phyloP scores from a whole-genome alignment of 1,139 yeast genomes.

The Scheffersomyces cryptocercus region DNA sequence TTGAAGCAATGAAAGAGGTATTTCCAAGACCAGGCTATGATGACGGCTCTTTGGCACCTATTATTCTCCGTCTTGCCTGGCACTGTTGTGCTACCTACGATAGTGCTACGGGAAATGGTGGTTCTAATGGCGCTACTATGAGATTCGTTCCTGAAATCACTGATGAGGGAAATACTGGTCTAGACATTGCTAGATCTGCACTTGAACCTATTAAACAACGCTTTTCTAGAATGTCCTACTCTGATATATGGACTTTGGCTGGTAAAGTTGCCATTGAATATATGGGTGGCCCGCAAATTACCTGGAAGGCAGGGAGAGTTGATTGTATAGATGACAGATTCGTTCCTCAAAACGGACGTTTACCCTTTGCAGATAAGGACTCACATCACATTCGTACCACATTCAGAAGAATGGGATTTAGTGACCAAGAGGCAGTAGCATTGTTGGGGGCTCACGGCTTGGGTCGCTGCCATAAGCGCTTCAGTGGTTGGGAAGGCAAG shows the following conservation, averaged over 20 bases:
- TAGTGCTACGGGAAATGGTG: slow-evolving; percentile 55
- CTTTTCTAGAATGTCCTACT: slow-evolving; percentile 61
- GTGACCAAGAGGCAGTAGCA: slow-evolving; percentile 63
- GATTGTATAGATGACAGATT: slow-evolving; percentile 52
- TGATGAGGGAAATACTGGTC: slow-evolving; percentile 59
- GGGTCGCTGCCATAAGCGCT: slow-evolving; percentile 62
- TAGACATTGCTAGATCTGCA: slow-evolving; percentile 55
- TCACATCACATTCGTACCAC: slow-evolving; percentile 54
- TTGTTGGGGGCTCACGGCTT: slow-evolving; percentile 65
- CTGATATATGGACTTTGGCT: slow-evolving; percentile 68
- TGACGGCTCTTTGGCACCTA: slow-evolving; percentile 69
- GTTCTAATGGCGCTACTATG: slow-evolving; percentile 73
- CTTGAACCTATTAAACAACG: slow-evolving; percentile 58
- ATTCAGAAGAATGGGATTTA: slow-evolving; percentile 61
- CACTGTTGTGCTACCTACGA: slow-evolving; percentile 71
- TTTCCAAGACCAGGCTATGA: slow-evolving; percentile 37
- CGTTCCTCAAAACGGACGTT: slow-evolving; percentile 64
- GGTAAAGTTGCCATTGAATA: slow-evolving; percentile 61
- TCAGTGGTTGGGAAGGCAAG: slow-evolving; percentile 46
- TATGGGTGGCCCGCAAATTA: slow-evolving; percentile 60
- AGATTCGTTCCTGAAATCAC: slow-evolving; percentile 50
- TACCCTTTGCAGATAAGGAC: slow-evolving; percentile 59
- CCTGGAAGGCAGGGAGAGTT: slow-evolving; percentile 63
- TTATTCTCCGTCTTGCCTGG: slow-evolving; percentile 68
- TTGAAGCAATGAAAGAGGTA: slow-evolving; percentile 13